Percentiles rank a stretch among this genome's conserved stretches.
Conservation (phyloP, 2,329 filamentous ascomycete species). For the Cladosporium colombiae region DNA sequence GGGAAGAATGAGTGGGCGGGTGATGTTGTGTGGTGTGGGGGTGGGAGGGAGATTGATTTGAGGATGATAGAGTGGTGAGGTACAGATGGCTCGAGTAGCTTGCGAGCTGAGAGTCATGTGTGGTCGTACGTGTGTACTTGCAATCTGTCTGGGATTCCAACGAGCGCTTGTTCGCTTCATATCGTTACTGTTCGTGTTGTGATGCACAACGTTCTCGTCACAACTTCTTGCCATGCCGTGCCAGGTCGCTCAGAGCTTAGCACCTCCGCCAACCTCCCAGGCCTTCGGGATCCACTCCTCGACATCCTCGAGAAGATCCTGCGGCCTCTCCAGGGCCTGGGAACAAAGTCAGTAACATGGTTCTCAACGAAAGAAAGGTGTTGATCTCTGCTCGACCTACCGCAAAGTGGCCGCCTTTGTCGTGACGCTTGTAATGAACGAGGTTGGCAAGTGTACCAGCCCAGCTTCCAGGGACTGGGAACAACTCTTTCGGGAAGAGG, state of each 20-base stretch:
- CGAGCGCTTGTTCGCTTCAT: background rate
- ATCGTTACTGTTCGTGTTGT: background rate
- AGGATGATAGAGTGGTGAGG: background rate
- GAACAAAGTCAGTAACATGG: background rate
- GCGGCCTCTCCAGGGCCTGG: slow-evolving; percentile 40
- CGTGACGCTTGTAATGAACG: slow-evolving; percentile 42
- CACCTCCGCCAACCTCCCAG: slow-evolving; percentile 25
- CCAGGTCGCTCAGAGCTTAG: slow-evolving; percentile 11
- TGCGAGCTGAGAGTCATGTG: background rate
- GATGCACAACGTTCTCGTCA: too few relatives aligned
- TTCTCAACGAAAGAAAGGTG: background rate
- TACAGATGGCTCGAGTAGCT: too few relatives aligned
- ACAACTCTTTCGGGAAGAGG: slow-evolving; percentile 47
- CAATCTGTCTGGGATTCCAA: background rate
- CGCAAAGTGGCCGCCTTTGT: slow-evolving; percentile 43
- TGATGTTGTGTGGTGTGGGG: background rate
- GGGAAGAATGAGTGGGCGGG: slow-evolving; percentile 5
- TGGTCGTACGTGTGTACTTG: background rate
- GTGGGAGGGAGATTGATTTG: background rate
- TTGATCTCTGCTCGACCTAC: slow-evolving; percentile 25
- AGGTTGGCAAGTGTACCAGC: slow-evolving; percentile 39
- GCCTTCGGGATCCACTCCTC: slow-evolving; percentile 38
- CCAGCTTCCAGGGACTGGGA: slow-evolving; percentile 41
- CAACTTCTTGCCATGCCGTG: too few relatives aligned
- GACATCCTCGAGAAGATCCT: slow-evolving; percentile 36